phyloP scores from a whole-genome alignment of 2,329 filamentous ascomycete species.

The Rugonectria rugulosa region DNA sequence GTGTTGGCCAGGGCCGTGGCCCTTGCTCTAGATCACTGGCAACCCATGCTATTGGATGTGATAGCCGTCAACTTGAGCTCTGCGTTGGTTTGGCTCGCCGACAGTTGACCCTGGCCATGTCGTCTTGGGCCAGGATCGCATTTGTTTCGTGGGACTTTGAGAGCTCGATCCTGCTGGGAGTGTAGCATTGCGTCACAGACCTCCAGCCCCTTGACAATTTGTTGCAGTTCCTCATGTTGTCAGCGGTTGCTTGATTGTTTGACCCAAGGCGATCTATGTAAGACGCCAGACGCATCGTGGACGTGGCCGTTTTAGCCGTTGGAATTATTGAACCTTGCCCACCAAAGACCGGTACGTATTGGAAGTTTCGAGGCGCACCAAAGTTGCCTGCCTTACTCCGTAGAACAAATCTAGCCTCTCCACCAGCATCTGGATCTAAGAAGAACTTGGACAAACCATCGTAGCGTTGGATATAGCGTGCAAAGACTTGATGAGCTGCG shows the following conservation, averaged over 20 bases:
- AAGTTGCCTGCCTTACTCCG: background rate
- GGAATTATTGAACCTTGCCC: constrained; percentile 15
- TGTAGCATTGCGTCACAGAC: constrained; percentile 17
- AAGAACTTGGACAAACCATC: constrained; percentile 8
- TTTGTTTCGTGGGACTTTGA: constrained; percentile 2
- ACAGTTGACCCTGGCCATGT: constrained; percentile 8
- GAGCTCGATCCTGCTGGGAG: constrained; percentile 1
- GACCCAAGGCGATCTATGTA: constrained; percentile 13
- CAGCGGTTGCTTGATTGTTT: constrained; percentile 7
- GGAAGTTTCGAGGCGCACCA: constrained; percentile 1
- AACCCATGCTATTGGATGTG: constrained; percentile 6
- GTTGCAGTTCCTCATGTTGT: constrained; percentile 3
- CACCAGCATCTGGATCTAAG: constrained; percentile 33
- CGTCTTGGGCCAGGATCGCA: constrained; percentile 1
- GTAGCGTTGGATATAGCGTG: constrained; percentile 1
- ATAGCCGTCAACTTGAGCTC: background rate
- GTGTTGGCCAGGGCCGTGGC: constrained; percentile 9
- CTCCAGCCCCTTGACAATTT: constrained; percentile 2
- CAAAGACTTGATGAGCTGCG: background rate
- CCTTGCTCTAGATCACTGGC: constrained; percentile 11
- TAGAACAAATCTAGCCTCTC: constrained; percentile 12
- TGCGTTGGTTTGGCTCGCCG: background rate
- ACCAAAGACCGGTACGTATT: background rate
- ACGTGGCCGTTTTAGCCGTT: constrained; percentile 14
- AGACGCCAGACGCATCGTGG: constrained; percentile 11